Percentiles rank a stretch among this genome's conserved stretches.
These are phyloP conservation scores for Dendrocalamus latiflorus DNA, from an alignment of 202 grass and related monocot species.

Conservation along the genomic window DNA sequence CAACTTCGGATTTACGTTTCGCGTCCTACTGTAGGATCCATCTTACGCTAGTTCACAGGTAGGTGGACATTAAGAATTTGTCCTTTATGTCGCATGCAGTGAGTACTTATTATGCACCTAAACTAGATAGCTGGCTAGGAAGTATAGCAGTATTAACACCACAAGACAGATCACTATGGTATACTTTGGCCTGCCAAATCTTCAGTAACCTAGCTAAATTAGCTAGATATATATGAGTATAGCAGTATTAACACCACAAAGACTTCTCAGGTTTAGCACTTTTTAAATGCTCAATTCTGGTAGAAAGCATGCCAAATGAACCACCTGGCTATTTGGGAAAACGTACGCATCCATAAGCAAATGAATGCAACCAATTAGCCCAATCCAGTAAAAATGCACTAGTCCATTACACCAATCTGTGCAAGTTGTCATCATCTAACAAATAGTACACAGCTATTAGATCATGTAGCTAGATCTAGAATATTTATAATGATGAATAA, in stretches of 20 bases:
- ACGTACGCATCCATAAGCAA: not conserved
- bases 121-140: not conserved
- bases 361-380: not conserved
- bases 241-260: not conserved
- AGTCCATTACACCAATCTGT: not conserved
- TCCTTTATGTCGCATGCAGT: not conserved
- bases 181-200: not conserved
- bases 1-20: constrained; percentile 23
- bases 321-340: not conserved
- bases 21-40: not conserved
- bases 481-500: too few relatives aligned
- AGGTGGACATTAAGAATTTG: not conserved
- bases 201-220: not conserved
- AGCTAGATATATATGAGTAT: not conserved
- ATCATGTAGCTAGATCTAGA: too few relatives aligned
- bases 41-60: not conserved
- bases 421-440: not conserved
- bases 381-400: not conserved
- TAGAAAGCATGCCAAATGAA: not conserved
- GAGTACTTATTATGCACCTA: not conserved
- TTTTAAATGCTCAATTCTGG: not conserved
- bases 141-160: not conserved
- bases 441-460: too few relatives aligned
- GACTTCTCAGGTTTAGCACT: not conserved
- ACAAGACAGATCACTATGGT: not conserved